phyloP scores from a whole-genome alignment of 225 moss, liverwort and hornwort genomes.

The Pseudisothecium myosuroides region DNA sequence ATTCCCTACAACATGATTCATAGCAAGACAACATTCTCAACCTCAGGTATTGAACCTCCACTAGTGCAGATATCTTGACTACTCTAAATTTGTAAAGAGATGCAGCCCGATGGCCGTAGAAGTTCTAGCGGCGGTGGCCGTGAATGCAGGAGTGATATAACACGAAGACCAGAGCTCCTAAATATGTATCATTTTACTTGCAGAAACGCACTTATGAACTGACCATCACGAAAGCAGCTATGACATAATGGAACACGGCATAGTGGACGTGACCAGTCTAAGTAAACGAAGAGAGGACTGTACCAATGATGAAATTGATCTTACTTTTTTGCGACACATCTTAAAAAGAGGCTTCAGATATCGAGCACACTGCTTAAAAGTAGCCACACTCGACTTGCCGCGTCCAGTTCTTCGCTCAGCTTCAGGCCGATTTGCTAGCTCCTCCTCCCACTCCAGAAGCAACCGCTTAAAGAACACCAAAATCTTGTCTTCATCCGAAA shows the following conservation, averaged over 20 bases:
- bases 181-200: neutral
- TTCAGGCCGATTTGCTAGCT: conserved; percentile 78
- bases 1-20: neutral
- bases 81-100: neutral
- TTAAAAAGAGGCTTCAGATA: conserved; percentile 95
- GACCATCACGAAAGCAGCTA: neutral
- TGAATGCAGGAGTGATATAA: neutral
- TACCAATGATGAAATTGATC: neutral
- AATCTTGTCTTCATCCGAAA: conserved; percentile 94
- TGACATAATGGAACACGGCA: neutral
- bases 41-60: neutral
- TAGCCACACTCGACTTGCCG: conserved; percentile 92
- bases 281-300: neutral
- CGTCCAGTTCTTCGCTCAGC: conserved; percentile 78
- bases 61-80: neutral
- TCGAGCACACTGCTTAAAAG: conserved; percentile 98
- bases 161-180: neutral
- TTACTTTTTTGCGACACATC: conserved; percentile 68
- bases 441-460: conserved; percentile 94
- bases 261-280: neutral
- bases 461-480: conserved; percentile 93
- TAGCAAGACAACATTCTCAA: neutral
- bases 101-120: neutral
- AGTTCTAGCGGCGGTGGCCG: neutral
- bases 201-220: neutral